phyloP scores from a whole-genome alignment of 805 yeast genomes.

The Peterozyma toletana region DNA sequence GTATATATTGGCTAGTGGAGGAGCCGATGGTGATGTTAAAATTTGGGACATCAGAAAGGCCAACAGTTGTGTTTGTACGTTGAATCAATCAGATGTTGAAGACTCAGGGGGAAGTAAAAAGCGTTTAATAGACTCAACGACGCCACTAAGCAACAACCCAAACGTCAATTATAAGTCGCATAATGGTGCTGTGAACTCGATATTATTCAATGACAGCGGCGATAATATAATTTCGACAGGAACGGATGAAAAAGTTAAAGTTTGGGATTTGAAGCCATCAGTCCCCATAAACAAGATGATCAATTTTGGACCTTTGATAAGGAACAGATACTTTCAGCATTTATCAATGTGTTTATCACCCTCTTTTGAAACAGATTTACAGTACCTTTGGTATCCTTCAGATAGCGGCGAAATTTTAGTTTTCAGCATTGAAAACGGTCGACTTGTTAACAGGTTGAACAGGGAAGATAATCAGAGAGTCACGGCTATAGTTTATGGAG shows the following conservation, averaged over 20 bases:
- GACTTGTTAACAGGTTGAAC: conserved; percentile 48
- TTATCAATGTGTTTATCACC: conserved; percentile 50
- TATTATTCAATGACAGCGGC: conserved; percentile 69
- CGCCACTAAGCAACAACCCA: too few species aligned
- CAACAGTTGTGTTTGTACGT: conserved; percentile 50
- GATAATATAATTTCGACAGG: conserved; percentile 59
- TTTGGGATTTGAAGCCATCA: conserved; percentile 65
- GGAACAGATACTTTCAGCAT: conserved; percentile 55
- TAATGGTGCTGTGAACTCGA: conserved; percentile 69
- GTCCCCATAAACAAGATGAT: conserved; percentile 47
- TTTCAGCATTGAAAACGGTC: conserved; percentile 54
- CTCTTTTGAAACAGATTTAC: conserved; percentile 42
- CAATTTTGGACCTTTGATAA: conserved; percentile 72
- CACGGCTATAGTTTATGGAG: conserved; percentile 44
- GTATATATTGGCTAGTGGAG: conserved; percentile 68
- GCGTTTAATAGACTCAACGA: conserved; percentile 7
- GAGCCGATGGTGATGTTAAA: conserved; percentile 71
- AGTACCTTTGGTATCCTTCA: conserved; percentile 61
- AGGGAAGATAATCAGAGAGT: conserved; percentile 29
- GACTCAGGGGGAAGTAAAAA: conserved; percentile 12
- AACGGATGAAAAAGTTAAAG: conserved; percentile 69
- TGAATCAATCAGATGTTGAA: conserved; percentile 38
- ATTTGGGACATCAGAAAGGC: conserved; percentile 83
- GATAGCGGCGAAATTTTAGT: conserved; percentile 68
- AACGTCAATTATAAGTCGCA: conserved; percentile 41